Percentiles rank a stretch among this genome's conserved stretches.
phyloP scores from a whole-genome alignment of 371 early-diverging fungal genomes.

The Haplosporangium sp. region DNA sequence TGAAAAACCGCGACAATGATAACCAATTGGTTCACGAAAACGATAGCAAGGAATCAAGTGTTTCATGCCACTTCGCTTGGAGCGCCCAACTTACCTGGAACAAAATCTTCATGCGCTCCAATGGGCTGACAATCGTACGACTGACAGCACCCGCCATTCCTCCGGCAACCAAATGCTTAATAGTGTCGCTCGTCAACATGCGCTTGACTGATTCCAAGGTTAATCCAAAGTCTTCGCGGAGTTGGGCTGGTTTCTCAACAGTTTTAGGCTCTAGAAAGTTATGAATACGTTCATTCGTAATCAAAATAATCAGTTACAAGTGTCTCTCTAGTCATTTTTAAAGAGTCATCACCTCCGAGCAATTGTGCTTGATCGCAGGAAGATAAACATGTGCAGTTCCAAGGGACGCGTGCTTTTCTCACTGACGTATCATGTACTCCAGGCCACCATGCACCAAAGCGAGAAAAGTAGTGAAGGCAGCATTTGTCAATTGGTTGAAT shows the following conservation, averaged over 20 bases:
- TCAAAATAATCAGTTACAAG: too few relatives aligned
- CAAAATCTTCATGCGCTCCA: slow-evolving; percentile 93
- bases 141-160: slow-evolving; percentile 94
- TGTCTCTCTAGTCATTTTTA: too few relatives aligned
- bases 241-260: not conserved
- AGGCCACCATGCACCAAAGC: too few relatives aligned
- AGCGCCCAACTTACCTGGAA: slow-evolving; percentile 75
- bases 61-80: not conserved
- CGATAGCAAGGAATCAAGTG: slow-evolving; percentile 16
- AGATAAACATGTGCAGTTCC: too few relatives aligned
- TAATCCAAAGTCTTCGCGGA: not conserved
- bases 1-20: slow-evolving; percentile 1
- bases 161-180: slow-evolving; percentile 89
- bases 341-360: too few relatives aligned
- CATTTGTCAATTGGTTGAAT: too few relatives aligned
- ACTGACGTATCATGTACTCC: too few relatives aligned
- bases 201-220: slow-evolving; percentile 13
- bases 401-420: too few relatives aligned
- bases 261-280: not conserved
- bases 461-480: too few relatives aligned
- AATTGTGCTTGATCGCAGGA: too few relatives aligned
- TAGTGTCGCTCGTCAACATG: slow-evolving; percentile 56
- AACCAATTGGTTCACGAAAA: not conserved
- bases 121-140: slow-evolving; percentile 91
- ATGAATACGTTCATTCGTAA: not conserved